Percentiles rank a stretch among this genome's conserved stretches.
Evolutionary conservation across 441 rosid genomes (phyloP).

Genomic region (Codiaeum variegatum): DNA sequence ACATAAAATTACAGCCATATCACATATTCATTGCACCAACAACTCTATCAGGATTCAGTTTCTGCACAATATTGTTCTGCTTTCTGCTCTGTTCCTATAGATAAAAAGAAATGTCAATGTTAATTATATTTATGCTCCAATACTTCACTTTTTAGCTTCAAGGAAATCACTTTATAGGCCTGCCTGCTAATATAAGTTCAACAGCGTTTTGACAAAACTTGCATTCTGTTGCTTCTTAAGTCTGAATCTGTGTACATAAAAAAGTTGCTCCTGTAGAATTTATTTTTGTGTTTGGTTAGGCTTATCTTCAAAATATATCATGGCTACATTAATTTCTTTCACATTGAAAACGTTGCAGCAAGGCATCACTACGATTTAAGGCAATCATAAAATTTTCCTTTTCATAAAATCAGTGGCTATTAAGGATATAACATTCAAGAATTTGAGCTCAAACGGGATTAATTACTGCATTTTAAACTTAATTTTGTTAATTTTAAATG

Average conservation of each 20-base stretch:
- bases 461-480: too few relatives aligned
- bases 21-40: too few relatives aligned
- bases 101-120: background rate
- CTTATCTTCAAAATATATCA: background rate
- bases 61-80: conserved; percentile 3
- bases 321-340: background rate
- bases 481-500: too few relatives aligned
- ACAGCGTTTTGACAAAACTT: conserved; percentile 5
- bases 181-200: conserved; percentile 6
- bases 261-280: too few relatives aligned
- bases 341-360: conserved; percentile 4
- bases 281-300: too few relatives aligned
- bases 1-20: too few relatives aligned
- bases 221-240: background rate
- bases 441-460: background rate
- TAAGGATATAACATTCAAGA: background rate
- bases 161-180: conserved; percentile 11
- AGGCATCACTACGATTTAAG: background rate
- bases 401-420: background rate
- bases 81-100: conserved; percentile 2
- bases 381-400: background rate
- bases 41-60: background rate
- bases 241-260: conserved; percentile 8
- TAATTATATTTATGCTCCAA: too few relatives aligned
- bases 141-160: background rate